Evolutionary conservation across 345 rosid species (phyloP).

Genomic region (Angophora floribunda): DNA sequence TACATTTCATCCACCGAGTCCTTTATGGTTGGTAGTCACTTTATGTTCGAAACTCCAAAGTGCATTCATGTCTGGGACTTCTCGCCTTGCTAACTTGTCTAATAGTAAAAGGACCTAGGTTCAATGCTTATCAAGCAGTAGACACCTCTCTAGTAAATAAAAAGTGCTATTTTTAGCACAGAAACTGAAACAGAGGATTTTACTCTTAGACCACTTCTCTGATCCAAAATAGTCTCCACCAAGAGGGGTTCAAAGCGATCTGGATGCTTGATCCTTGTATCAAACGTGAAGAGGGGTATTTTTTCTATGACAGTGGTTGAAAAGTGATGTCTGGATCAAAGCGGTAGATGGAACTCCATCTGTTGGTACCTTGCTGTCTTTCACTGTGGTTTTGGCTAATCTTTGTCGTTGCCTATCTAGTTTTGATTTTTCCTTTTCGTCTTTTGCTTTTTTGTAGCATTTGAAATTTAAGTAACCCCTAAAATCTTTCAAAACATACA

Average conservation of each 20-base stretch:
- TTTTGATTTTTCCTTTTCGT: too few relatives aligned
- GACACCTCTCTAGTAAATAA: neutral
- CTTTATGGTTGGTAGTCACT: neutral
- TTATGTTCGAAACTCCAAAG: neutral
- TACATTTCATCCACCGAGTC: neutral
- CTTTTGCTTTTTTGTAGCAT: too few relatives aligned
- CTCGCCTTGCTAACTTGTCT: neutral
- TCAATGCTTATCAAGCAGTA: neutral
- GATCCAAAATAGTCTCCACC: constrained; percentile 59
- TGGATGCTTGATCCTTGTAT: constrained; percentile 98
- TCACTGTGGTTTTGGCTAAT: neutral
- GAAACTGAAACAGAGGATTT: neutral
- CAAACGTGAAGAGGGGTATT: constrained; percentile 62
- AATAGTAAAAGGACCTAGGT: neutral
- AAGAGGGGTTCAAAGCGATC: constrained; percentile 68
- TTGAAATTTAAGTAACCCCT: too few relatives aligned
- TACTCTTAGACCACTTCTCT: constrained; percentile 55
- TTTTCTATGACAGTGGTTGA: constrained; percentile 59
- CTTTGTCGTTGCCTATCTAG: too few relatives aligned
- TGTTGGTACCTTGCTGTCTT: constrained; percentile 28
- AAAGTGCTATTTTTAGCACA: neutral
- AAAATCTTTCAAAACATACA: too few relatives aligned
- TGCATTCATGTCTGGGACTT: neutral
- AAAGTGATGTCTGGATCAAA: constrained; percentile 53
- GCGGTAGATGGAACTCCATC: constrained; percentile 52